Percentiles rank a stretch among this genome's conserved stretches.
Evolutionary conservation across 2,329 filamentous ascomycete genomes (phyloP).

Genomic region (Tricladium varicosporioides): DNA sequence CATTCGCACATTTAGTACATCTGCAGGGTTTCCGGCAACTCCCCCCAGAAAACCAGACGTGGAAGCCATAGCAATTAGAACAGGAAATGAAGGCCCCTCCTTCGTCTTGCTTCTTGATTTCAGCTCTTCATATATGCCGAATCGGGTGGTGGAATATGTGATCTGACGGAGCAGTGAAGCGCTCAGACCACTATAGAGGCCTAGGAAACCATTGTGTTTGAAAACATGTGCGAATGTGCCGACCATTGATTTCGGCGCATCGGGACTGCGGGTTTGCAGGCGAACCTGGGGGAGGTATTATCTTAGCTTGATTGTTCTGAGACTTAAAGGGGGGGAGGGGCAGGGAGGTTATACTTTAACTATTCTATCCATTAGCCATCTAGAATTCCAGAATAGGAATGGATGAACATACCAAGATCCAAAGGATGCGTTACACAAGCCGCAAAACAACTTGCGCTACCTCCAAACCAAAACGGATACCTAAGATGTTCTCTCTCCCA

Average conservation of each 20-base stretch:
- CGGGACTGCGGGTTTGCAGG: constrained; percentile 77
- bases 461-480: constrained; percentile 95
- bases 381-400: constrained; percentile 9
- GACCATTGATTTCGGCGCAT: constrained; percentile 76
- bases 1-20: constrained; percentile 98
- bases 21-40: constrained; percentile 87
- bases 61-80: constrained; percentile 80
- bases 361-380: constrained; percentile 19
- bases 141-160: constrained; percentile 94
- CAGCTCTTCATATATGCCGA: constrained; percentile 93
- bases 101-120: constrained; percentile 63
- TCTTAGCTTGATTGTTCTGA: constrained; percentile 6
- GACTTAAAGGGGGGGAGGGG: constrained; percentile 4
- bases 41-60: constrained; percentile 86
- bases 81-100: constrained; percentile 62
- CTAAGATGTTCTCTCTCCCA: constrained; percentile 32
- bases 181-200: constrained; percentile 88
- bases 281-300: constrained; percentile 60
- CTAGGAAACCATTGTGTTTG: constrained; percentile 70
- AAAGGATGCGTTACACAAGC: constrained; percentile 90
- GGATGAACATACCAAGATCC: constrained; percentile 75
- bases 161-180: constrained; percentile 90
- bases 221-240: constrained; percentile 83
- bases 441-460: constrained; percentile 88
- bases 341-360: constrained; percentile 27